Evolutionary conservation across 805 yeast species (phyloP), one percentile per base, ranked within the genome.

Genomic region (Scheffersomyces amazonensis): DNA sequence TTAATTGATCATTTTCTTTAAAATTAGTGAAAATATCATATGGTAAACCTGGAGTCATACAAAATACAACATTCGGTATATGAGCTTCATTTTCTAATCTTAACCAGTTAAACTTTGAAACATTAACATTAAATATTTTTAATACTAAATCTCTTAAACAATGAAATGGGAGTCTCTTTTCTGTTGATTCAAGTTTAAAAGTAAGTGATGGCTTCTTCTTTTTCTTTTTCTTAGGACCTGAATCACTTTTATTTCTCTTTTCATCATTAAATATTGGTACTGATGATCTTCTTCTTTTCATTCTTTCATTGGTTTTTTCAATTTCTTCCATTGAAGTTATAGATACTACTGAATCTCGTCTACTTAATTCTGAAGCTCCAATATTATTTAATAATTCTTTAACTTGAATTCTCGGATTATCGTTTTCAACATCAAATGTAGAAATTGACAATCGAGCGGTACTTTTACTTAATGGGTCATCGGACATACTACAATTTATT

Each of bases 11-110:
- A 22, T 37, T 35, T 16, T 36, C 41, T 5, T 9, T 11, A 10
- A n/a, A 5, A 8, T 7, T 8, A 15, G 8, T 6, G 2, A 39
- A 35, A 42, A 75, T 73, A 3, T 56, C 49, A 2, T 65, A 55
- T 11, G 69, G 62, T 10, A 89, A 55, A 0, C 95, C 96, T 0
- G 93, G 87, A 3, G 79, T 74, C 36, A 80, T 63, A 3, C 86
- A 56, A 17, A 78, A 62, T 0, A 84, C 78, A 2, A 82, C 72
- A 41, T 76, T 78, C n/a, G 68, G 54, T 2, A 86, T 62, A 3
- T 67, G 57, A 16, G 54, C 49, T 34, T 76, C 62, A 45, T 83
- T 80, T 2, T 52, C 60, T 5, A 84, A 48, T 13, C 62, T 58
- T n/a, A 75, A 47, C 78, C 80, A 78, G 10, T 57, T 55, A 1